phyloP scores from a whole-genome alignment of 148 eudicot genomes.

The Rhododendron ovatum region DNA sequence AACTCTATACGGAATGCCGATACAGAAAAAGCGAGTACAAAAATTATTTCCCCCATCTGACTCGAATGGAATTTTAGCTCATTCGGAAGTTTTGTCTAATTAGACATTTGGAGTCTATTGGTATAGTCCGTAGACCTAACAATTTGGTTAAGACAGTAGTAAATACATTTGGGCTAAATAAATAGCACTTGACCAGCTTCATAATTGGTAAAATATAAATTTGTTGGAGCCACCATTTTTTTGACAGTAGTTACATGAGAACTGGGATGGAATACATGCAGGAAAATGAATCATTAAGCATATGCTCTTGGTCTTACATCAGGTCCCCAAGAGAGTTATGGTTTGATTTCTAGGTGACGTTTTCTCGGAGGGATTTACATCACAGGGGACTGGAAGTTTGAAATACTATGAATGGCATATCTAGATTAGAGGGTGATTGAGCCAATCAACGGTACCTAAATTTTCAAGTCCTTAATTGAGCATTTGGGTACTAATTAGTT shows the following conservation, averaged over 20 bases:
- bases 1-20: background rate
- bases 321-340: background rate
- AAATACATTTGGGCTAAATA: background rate
- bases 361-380: background rate
- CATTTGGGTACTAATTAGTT: background rate
- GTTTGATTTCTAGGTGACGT: background rate
- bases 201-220: background rate
- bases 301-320: constrained; percentile 1
- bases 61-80: background rate
- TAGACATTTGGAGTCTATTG: background rate
- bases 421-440: background rate
- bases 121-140: background rate
- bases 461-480: background rate
- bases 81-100: background rate
- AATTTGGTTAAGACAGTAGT: background rate
- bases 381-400: background rate
- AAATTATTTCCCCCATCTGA: background rate
- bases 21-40: background rate
- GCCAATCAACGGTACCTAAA: background rate
- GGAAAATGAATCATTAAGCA: background rate
- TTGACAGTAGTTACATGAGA: background rate
- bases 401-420: background rate
- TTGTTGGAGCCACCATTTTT: background rate
- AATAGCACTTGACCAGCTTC: background rate
- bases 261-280: background rate